phyloP scores from a whole-genome alignment of 2,329 filamentous ascomycete species.

The Epichloe gansuensis region DNA sequence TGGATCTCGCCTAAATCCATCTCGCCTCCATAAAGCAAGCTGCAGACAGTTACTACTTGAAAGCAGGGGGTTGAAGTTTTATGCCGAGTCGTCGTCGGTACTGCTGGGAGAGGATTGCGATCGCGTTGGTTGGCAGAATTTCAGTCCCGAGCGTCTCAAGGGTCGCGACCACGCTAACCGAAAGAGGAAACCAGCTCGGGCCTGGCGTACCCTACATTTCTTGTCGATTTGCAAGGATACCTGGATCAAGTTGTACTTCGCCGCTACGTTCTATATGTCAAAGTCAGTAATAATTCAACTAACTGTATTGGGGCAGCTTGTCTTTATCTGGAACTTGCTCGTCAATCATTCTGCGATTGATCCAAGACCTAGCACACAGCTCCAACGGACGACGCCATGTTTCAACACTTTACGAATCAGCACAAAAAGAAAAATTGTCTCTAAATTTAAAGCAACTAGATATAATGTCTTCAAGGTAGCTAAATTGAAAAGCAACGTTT shows the following conservation, averaged over 20 bases:
- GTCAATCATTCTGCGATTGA: too few species aligned
- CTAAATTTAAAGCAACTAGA: not conserved
- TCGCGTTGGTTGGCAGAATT: slow-evolving; percentile 23
- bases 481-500: not conserved
- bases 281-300: too few species aligned
- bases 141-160: slow-evolving; percentile 15
- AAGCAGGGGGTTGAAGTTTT: not conserved
- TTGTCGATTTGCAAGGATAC: not conserved
- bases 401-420: too few species aligned
- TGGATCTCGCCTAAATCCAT: slow-evolving; percentile 52
- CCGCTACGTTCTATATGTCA: too few species aligned
- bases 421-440: too few species aligned
- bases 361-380: too few species aligned
- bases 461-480: not conserved
- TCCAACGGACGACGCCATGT: too few species aligned
- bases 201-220: not conserved
- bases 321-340: too few species aligned
- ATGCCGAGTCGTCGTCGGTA: slow-evolving; percentile 2
- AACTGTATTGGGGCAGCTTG: too few species aligned
- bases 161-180: slow-evolving; percentile 22
- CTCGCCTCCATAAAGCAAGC: slow-evolving; percentile 44
- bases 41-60: not conserved
- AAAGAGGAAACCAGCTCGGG: slow-evolving; percentile 23
- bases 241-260: not conserved
- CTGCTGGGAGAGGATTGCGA: slow-evolving; percentile 11